Conservation (phyloP, 1,139 yeast species). For the Blastobotrys serpentis region DNA sequence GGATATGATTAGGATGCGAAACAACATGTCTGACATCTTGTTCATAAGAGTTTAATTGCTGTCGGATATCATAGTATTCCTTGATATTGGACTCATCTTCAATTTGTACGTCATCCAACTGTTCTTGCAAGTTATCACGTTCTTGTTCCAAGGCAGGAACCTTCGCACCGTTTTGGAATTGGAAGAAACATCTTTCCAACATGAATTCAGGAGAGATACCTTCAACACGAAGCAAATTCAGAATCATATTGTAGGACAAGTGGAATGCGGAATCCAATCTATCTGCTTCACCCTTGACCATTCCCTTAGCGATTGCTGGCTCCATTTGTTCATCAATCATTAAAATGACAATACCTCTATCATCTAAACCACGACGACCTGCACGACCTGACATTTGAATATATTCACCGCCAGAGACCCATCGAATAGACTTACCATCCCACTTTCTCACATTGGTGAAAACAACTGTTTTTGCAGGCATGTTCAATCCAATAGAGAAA, state of each 20-base stretch:
- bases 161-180: slow-evolving; percentile 88
- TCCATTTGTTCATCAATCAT: slow-evolving; percentile 99
- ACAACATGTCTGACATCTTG: slow-evolving; percentile 79
- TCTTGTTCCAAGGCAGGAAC: slow-evolving; percentile 80
- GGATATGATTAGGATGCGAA: slow-evolving; percentile 87
- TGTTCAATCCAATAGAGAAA: slow-evolving; percentile 93
- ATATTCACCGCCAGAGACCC: slow-evolving; percentile 99
- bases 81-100: slow-evolving; percentile 73
- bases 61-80: slow-evolving; percentile 78
- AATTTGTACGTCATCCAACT: slow-evolving; percentile 39
- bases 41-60: slow-evolving; percentile 66
- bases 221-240: slow-evolving; percentile 93
- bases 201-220: slow-evolving; percentile 97
- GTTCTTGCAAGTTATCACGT: slow-evolving; percentile 51
- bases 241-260: slow-evolving; percentile 93
- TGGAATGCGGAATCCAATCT: slow-evolving; percentile 95
- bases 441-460: slow-evolving; percentile 96
- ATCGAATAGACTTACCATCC: slow-evolving; percentile 96
- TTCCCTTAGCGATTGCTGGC: slow-evolving; percentile 97
- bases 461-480: slow-evolving; percentile 98
- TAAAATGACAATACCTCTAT: slow-evolving; percentile 97
- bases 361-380: slow-evolving; percentile 99
- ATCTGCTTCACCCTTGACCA: slow-evolving; percentile 99
- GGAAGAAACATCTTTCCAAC: slow-evolving; percentile 91
- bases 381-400: slow-evolving; percentile 99